phyloP scores from a whole-genome alignment of 208 protist species.

The Acanthamoeba healyi region DNA sequence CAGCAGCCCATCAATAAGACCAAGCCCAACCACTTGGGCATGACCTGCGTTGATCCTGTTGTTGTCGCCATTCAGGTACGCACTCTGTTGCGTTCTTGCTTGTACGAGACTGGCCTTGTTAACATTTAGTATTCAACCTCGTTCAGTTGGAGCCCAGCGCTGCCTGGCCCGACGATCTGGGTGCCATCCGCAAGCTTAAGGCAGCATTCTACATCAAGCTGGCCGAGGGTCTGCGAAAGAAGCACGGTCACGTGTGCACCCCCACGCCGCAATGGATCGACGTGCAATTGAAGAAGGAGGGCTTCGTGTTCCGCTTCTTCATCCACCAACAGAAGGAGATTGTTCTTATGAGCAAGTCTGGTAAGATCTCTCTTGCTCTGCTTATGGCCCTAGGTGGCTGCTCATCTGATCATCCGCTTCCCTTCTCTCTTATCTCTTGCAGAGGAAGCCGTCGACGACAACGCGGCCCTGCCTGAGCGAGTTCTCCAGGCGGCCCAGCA shows the following conservation, averaged over 20 bases:
- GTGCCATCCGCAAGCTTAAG: conserved; percentile 58
- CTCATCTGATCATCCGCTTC: background rate
- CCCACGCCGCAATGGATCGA: conserved; percentile 43
- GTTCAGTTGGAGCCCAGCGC: conserved; percentile 24
- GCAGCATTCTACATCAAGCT: conserved; percentile 64
- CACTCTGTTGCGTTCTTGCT: background rate
- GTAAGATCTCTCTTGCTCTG: background rate
- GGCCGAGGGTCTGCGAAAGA: background rate
- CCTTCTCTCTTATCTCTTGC: background rate
- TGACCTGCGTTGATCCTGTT: conserved; percentile 9
- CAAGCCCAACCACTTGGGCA: background rate
- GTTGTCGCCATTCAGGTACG: background rate
- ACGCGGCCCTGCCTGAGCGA: background rate
- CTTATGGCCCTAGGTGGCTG: background rate
- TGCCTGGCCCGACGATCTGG: conserved; percentile 45
- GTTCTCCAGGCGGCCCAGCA: background rate
- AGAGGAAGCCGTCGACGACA: background rate
- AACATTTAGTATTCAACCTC: background rate
- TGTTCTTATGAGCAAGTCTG: background rate
- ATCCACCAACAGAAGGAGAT: conserved; percentile 54
- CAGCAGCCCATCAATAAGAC: conserved; percentile 44
- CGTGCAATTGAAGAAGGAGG: conserved; percentile 36
- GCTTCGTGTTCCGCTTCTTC: conserved; percentile 69
- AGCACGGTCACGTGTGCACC: conserved; percentile 44
- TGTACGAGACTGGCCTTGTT: background rate